Evolutionary conservation across 78 protist species (phyloP), one percentile per base, ranked within the genome.

Genomic region (Pigoraptor vietnamica): DNA sequence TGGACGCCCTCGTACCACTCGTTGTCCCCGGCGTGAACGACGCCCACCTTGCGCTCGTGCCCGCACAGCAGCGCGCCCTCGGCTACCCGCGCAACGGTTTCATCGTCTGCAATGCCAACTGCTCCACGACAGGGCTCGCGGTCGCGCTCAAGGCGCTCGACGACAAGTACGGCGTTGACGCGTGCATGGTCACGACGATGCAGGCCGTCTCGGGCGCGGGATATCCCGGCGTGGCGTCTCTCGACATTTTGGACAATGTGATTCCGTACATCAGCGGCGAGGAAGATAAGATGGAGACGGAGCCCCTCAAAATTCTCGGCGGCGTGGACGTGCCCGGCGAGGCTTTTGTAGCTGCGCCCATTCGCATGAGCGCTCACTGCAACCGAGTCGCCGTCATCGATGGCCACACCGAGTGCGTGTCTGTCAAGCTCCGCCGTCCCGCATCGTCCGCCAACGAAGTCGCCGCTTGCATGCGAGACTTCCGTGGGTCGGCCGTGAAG

Each of bases 381-480:
- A 95, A 95, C 88, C 90, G 97, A 2, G 97, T 95, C 1, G 91
- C 95, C n/a, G 97, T 95, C 34, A 23, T 91, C 1, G 97, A 95
- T 40, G 97, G 97, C 32, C 97, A 95, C 88, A 91, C 94, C 35
- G 94, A 94, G 90, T 95, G 97, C 89, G 81, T 93, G 32, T 89
- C 91, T 6, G 88, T 95, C 33, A 90, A 92, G 84, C 79, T 95
- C 9, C 40, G 67, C 32, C 6, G 29, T 48, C 67, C 29, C 14
- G 67, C 67, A 21, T 48, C 67, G 67, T 40, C n/a, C n/a, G 67
- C 67, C 6, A 14, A 48, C 67, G 67, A 6, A 48, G 67, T 48
- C 14, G 67, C 14, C 14, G 29, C 6, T 21, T 21, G 29, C 6
- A 0, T 37, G 55, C 40, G 81, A 1, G 40, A 19, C 10, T 14